Conservation (phyloP, 2,329 filamentous ascomycete species). For the Diaporthe sp. region DNA sequence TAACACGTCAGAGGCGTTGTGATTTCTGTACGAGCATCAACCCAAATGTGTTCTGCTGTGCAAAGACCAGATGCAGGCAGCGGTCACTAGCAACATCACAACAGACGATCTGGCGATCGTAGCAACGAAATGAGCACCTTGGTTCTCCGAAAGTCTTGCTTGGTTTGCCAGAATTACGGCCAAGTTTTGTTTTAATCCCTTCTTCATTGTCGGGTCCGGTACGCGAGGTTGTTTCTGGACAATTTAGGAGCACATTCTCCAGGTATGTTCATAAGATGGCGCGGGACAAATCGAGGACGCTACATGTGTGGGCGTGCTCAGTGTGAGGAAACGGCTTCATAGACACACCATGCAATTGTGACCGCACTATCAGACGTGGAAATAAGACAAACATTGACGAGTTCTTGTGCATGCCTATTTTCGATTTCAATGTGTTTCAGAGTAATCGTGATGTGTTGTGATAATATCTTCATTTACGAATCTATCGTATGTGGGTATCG, state of each 20-base stretch:
- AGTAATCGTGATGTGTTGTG: neutral
- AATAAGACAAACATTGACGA: neutral
- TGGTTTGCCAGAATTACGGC: neutral
- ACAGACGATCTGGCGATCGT: neutral
- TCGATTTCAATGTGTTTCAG: neutral
- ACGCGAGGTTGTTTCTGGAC: neutral
- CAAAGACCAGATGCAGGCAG: neutral
- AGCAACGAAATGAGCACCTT: neutral
- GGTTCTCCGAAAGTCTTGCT: neutral
- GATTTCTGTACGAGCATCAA: neutral
- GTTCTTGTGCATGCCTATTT: neutral
- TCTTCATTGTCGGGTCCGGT: neutral
- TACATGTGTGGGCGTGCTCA: neutral
- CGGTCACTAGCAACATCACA: neutral
- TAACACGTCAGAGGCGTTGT: slow-evolving; percentile 12
- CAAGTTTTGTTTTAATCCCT: too few relatives aligned
- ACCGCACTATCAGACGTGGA: neutral
- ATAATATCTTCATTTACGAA: slow-evolving; percentile 27
- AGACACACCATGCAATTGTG: neutral
- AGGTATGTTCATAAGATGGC: neutral
- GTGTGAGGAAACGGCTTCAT: neutral
- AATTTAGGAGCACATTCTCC: neutral
- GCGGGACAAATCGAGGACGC: neutral
- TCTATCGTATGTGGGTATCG: slow-evolving; percentile 21
- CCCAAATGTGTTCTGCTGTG: neutral